Base-by-base conservation (phyloP, 1,139 yeast genomes). In the Nakaseomyces kungkrabaensis region DNA sequence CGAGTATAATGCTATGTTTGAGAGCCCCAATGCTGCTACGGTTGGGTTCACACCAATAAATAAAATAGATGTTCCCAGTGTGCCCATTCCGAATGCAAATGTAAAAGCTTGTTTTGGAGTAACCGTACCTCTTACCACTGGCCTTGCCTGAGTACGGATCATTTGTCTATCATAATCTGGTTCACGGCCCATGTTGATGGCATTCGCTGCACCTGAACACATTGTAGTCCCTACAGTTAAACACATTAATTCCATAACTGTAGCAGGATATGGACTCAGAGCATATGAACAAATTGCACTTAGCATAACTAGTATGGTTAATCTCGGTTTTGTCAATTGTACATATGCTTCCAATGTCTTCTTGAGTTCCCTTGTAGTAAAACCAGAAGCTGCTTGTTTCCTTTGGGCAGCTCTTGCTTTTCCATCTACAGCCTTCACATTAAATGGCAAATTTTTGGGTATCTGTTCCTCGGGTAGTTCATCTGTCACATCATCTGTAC, bases 131-230 rank as follows among this genome's bases (percentile, higher is more conserved):
- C 90, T 73, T 1, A 90, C 97, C 3, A 94, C 90, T 0, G 99
- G 99, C 57, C 99, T 74, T 7, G 82, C 78, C 24, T 85, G 80
- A 0, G 99, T 92, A 60, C 99, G 74, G 1, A 85, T 78, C 99
- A 92, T 94, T 62, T 78, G 77, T 48, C 78, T 77, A 63, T 92
- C 99, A 63, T 80, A 92, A 31, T 80, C 85, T 6, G 97, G 96
- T 67, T 92, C 99, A 55, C 98, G 74, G 1, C 90, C 97, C 96
- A 90, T 92, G 64, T 92, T 92, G 48, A 92, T 88, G 3, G 97
- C 95, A 68, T 92, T 92, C 1, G 99, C 99, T 2, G 96, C 81
- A 8, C 95, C 95, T 0, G 97, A 88, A 57, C 95, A 79, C 45
- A 92, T 69, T 1, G 92, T 80, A 0, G 97, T 92, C 13, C 99